These are phyloP conservation scores for Talaromyces atroroseus DNA, from an alignment of 2,329 filamentous ascomycete genomes.

Conservation along the genomic window DNA sequence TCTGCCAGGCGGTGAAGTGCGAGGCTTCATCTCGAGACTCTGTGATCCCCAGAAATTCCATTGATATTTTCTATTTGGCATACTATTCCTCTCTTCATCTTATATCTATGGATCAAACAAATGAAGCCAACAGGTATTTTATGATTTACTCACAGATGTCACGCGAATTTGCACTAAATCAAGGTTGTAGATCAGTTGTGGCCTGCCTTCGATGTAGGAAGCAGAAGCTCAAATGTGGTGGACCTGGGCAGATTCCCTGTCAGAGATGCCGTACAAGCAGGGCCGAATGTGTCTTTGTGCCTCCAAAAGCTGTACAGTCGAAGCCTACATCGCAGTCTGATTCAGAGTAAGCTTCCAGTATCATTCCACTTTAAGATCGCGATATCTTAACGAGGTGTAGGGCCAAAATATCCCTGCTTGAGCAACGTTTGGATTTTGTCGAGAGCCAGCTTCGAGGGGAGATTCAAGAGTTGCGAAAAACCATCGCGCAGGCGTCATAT, in stretches of 20 bases:
- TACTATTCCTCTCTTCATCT: too few relatives aligned
- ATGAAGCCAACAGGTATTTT: not conserved
- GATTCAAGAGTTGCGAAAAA: not conserved
- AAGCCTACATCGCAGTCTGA: not conserved
- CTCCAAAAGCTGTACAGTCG: not conserved
- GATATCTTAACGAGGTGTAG: not conserved
- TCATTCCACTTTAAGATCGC: too few relatives aligned
- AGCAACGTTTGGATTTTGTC: not conserved
- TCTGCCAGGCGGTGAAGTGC: too few relatives aligned
- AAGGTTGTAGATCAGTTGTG: not conserved
- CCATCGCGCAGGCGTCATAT: not conserved
- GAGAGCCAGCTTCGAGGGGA: not conserved
- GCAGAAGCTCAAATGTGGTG: slow-evolving; percentile 1
- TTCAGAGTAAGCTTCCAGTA: not conserved
- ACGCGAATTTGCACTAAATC: not conserved
- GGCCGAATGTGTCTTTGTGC: not conserved
- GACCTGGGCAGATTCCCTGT: not conserved
- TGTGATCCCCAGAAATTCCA: too few relatives aligned
- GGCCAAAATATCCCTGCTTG: not conserved
- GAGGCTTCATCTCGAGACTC: too few relatives aligned
- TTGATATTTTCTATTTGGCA: too few relatives aligned
- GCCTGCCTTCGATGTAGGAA: slow-evolving; percentile 1
- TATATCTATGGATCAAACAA: not conserved
- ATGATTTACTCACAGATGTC: not conserved
- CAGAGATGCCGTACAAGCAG: slow-evolving; percentile 1